A percentile compares a stretch with the other conserved stretches of the same genome.
These are phyloP conservation scores for Russula brevipes DNA, from an alignment of 768 basidiomycete genomes.

Conservation along the genomic window DNA sequence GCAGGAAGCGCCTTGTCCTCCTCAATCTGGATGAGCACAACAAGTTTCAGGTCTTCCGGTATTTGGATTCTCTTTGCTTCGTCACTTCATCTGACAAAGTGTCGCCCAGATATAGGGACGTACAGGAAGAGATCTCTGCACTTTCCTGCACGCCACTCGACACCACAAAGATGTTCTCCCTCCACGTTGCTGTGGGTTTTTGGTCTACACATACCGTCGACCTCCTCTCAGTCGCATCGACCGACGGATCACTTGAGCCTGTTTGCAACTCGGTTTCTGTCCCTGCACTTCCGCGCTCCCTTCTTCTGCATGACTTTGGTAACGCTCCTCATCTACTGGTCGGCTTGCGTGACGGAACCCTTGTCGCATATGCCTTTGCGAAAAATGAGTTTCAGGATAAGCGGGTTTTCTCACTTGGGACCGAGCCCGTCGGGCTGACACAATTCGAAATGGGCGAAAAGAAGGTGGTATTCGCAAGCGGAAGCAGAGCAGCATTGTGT, in stretches of 20 bases:
- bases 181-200: slow-evolving; percentile 58
- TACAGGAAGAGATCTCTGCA: slow-evolving; percentile 55
- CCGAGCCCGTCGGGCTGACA: slow-evolving; percentile 57
- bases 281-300: slow-evolving; percentile 41
- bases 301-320: slow-evolving; percentile 58
- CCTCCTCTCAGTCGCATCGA: slow-evolving; percentile 42
- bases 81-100: background rate
- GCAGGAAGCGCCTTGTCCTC: slow-evolving; percentile 46
- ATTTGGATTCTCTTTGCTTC: slow-evolving; percentile 16
- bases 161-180: slow-evolving; percentile 41
- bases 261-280: slow-evolving; percentile 39
- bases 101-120: slow-evolving; percentile 14
- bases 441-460: slow-evolving; percentile 50
- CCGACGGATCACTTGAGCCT: slow-evolving; percentile 25
- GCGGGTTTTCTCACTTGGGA: slow-evolving; percentile 62
- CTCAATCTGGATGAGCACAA: slow-evolving; percentile 45
- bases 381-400: slow-evolving; percentile 38
- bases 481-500: slow-evolving; percentile 63
- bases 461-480: slow-evolving; percentile 61
- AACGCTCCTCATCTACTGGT: slow-evolving; percentile 55
- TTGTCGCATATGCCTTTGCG: slow-evolving; percentile 50
- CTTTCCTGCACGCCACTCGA: slow-evolving; percentile 61
- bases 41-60: slow-evolving; percentile 35
- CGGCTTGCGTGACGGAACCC: slow-evolving; percentile 71
- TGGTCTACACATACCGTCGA: slow-evolving; percentile 68